Conservation (phyloP, 2,329 filamentous ascomycete genomes). For the Microcyclosporella mali region DNA sequence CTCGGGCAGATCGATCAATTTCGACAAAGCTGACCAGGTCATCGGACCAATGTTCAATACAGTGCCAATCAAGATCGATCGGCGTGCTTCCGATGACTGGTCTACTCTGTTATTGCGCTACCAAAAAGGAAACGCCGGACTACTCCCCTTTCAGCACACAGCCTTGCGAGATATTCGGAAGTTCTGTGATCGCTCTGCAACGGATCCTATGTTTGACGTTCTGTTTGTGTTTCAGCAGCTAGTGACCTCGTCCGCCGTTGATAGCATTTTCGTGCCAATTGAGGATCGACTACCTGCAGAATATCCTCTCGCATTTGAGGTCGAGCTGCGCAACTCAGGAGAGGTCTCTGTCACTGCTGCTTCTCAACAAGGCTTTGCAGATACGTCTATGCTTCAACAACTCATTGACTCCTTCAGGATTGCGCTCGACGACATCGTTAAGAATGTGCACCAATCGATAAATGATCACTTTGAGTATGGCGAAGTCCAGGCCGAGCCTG, state of each 20-base stretch:
- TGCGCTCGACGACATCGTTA: constrained; percentile 9
- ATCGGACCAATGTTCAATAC: constrained; percentile 90
- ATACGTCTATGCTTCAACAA: constrained; percentile 31
- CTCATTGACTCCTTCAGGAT: constrained; percentile 7
- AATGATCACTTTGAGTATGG: constrained; percentile 6
- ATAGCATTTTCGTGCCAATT: constrained; percentile 47
- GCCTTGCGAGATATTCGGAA: constrained; percentile 73
- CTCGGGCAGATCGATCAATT: constrained; percentile 68
- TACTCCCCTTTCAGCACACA: constrained; percentile 70
- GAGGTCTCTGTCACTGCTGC: constrained; percentile 55
- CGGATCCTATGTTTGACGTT: constrained; percentile 65
- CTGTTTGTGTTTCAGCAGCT: constrained; percentile 72
- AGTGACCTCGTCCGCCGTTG: neutral
- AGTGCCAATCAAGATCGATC: constrained; percentile 59
- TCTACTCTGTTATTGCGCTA: constrained; percentile 54
- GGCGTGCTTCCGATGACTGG: constrained; percentile 50
- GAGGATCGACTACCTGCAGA: constrained; percentile 51
- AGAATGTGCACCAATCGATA: constrained; percentile 9
- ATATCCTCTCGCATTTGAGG: constrained; percentile 74
- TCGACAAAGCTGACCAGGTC: constrained; percentile 58
- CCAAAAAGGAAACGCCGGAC: constrained; percentile 63
- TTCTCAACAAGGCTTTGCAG: constrained; percentile 42
- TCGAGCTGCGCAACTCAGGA: constrained; percentile 48
- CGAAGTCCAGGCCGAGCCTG: neutral
- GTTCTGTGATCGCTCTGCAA: constrained; percentile 57